A percentile compares a stretch with the other conserved stretches of the same genome.
Conservation (phyloP, 2,329 filamentous ascomycete species). For the Ophiocordyceps camponoti-saundersi region DNA sequence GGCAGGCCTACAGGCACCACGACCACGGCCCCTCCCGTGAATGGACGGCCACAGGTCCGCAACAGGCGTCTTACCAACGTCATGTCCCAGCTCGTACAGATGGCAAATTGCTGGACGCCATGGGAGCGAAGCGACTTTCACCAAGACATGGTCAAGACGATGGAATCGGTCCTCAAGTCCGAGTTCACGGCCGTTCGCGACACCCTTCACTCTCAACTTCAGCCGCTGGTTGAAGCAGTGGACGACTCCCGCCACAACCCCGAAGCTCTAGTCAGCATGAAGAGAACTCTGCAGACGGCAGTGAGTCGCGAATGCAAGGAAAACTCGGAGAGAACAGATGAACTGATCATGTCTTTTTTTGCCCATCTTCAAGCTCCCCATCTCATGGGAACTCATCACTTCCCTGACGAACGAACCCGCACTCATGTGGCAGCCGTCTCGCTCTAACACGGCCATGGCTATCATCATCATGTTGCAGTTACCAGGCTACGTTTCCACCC, state of each 20-base stretch:
- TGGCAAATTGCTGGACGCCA: conserved; percentile 6
- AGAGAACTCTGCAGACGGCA: conserved; percentile 8
- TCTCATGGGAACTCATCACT: conserved; percentile 10
- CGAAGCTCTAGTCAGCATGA: conserved; percentile 5
- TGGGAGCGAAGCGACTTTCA: conserved; percentile 11
- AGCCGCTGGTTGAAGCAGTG: conserved; percentile 5
- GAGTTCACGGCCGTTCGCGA: conserved; percentile 3
- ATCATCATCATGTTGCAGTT: conserved; percentile 9
- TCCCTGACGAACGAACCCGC: conserved; percentile 6
- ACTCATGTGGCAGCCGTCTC: conserved; percentile 6
- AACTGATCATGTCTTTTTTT: not conserved
- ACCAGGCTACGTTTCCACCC: conserved; percentile 9
- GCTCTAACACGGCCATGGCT: conserved; percentile 10
- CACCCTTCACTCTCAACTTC: conserved; percentile 4
- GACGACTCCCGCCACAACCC: conserved; percentile 2
- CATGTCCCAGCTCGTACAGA: conserved; percentile 7
- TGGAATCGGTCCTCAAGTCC: conserved; percentile 6
- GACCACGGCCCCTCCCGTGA: conserved; percentile 6
- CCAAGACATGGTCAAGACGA: conserved; percentile 10
- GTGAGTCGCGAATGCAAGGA: conserved; percentile 4
- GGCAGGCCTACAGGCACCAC: conserved; percentile 4
- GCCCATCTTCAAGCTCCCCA: conserved; percentile 7
- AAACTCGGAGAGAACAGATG: not conserved
- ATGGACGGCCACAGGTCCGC: conserved; percentile 11
- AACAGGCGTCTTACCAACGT: conserved; percentile 10